phyloP scores from a whole-genome alignment of 345 rosid species.

The Rhodomyrtus tomentosa region DNA sequence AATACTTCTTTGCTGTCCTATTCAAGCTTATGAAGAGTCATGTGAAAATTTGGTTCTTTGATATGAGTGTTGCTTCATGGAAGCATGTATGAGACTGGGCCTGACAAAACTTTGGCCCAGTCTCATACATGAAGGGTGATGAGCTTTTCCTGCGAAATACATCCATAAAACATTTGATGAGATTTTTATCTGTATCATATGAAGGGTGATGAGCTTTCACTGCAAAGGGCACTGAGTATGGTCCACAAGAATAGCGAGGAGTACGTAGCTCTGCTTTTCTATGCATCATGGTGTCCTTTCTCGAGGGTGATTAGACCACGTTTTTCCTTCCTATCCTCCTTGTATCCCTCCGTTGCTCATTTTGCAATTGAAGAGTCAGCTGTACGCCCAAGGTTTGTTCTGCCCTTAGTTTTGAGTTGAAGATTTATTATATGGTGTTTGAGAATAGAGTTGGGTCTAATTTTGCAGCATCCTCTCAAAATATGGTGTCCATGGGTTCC shows the following conservation, averaged over 20 bases:
- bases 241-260: conserved; percentile 41
- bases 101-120: neutral
- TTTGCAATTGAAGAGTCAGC: conserved; percentile 77
- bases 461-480: conserved; percentile 74
- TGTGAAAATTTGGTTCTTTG: neutral
- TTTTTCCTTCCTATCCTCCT: conserved; percentile 52
- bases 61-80: neutral
- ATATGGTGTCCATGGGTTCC: conserved; percentile 95
- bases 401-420: neutral
- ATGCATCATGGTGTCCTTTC: conserved; percentile 96
- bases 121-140: too few relatives aligned
- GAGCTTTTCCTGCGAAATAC: neutral
- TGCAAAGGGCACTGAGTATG: conserved; percentile 59
- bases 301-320: conserved; percentile 63
- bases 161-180: neutral
- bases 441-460: conserved; percentile 2
- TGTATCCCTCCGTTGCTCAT: conserved; percentile 60
- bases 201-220: conserved; percentile 78
- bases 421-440: neutral
- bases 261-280: conserved; percentile 79
- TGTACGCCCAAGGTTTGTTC: conserved; percentile 68
- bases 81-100: neutral
- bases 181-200: conserved; percentile 4
- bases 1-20: neutral
- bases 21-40: neutral